Evolutionary conservation across 176 grass and related monocot species (phyloP), one percentile per base, ranked within the genome.

Genomic region (Rhynchospora tenuis): DNA sequence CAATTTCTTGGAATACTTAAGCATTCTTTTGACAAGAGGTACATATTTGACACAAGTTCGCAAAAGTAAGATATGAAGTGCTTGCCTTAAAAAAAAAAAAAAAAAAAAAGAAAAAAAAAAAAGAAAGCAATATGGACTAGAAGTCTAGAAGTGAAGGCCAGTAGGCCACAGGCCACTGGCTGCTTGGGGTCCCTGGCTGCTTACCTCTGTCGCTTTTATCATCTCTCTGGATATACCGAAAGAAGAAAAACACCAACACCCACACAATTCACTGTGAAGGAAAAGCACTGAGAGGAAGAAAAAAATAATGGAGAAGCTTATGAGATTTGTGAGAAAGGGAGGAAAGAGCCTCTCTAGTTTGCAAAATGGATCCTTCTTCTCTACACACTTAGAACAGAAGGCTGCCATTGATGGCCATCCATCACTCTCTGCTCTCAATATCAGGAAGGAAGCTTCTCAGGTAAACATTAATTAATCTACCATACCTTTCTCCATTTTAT

Each of bases 401-500:
- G 83, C 64, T 24, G 77, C 77, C 5, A 31, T 59, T 27, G 89
- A 92, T n/a, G 72, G 81, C 31, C 24, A 60, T 10, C 54, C 26
- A 15, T 26, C 65, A 20, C 78, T 89, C 46, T 83, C 93, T 11
- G 87, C 74, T 26, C 28, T 88, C 72, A 88, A 89, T 42, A 94
- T 97, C 85, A 90, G 44, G 33, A 88, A 90, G 71, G 59, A 80
- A 0, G 89, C 95, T 1, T 80, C 92, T 38, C 90, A 92, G 81
- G 94, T 86, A 78, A 72, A n/a, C 3, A 38, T 38, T 38, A 44
- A 38, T 38, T 38, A 44, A 22, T 45, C 11, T 48, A 57, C 19
- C 17, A 27, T 45, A 44, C 19, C 7, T 10, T 71, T 48, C 6
- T 5, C 1, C 19, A 71, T 26, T 4, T 85, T 11, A n/a, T 29